Evolutionary conservation across 2,329 filamentous ascomycete genomes (phyloP), one percentile per base, ranked within the genome.

Genomic region (Cercospora canescens): DNA sequence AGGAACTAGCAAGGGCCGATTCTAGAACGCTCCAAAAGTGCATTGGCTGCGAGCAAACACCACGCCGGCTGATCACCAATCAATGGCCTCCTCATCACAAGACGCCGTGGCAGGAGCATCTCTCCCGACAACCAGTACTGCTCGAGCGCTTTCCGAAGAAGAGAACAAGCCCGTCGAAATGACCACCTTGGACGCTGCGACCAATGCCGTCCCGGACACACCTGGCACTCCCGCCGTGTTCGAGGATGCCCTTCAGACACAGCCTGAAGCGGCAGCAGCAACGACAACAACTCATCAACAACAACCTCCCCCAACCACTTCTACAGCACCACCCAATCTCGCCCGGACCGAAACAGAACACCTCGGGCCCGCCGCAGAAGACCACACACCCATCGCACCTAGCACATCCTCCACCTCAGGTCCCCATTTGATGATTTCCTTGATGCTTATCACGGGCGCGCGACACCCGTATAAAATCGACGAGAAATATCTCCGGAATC

Each of bases 401-500:
- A 75, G 69, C 12, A 60, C 67, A 8, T 55, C 67, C 6, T 61
- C 67, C 28, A 67, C 82, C 7, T 82, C 85, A 58, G 70, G 70
- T 9, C 70, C 70, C 4, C 78, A 79, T 4, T 88, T 92, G 76
- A 86, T 87, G 69, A 96, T 98, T 71, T 96, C 92, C 60, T 84
- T 98, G 39, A 86, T 97, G 39, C 85, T 97, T 64, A 76, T 71
- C 1, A 93, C 86, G 1, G 94, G 94, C 50, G 90, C 91, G 39
- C 86, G 93, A 68, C 93, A 97, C 79, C 93, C 93, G 0, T 97
- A 96, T 80, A 93, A 90, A 76, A 91, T 98, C 71, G 92, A 96
- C 78, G 90, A 92, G 74, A 92, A 88, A 76, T 97, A 97, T 75
- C 83, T 98, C 62, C 84, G 85, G 62, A 93, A 94, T 79, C 88